Conservation (phyloP, 2,329 filamentous ascomycete genomes). For the Cladorrhinum sp. region DNA sequence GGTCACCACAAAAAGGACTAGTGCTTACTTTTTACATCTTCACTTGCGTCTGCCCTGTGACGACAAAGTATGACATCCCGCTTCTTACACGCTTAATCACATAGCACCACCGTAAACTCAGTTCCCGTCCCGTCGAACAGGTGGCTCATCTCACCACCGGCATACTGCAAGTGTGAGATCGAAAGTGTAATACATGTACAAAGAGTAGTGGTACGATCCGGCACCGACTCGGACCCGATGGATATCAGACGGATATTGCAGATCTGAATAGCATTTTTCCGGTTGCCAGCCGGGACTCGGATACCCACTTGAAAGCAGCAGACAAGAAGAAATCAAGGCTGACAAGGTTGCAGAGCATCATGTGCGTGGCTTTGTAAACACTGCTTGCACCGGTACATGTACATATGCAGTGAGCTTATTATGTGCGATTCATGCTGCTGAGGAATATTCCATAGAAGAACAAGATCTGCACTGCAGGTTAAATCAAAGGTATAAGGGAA, state of each 20-base stretch:
- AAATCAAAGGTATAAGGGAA: no score
- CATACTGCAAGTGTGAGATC: no score
- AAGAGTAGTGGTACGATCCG: no score
- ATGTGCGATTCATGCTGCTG: neutral
- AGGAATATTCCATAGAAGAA: no score
- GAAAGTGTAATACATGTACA: no score
- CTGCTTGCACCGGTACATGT: neutral
- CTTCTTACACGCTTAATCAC: neutral
- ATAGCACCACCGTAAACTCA: neutral
- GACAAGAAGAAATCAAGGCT: neutral
- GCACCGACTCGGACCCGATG: neutral
- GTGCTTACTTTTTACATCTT: constrained; percentile 1
- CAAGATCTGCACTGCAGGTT: no score
- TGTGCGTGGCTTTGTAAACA: neutral
- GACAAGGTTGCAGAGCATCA: neutral
- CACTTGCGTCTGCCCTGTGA: constrained; percentile 1
- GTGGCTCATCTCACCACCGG: no score
- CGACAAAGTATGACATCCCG: neutral
- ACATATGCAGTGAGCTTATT: neutral
- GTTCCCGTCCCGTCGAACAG: neutral
- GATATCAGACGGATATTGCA: neutral
- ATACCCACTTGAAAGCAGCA: no score
- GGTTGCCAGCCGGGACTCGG: neutral
- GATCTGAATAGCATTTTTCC: neutral
- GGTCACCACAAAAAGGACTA: constrained; percentile 3